These are phyloP conservation scores for Pyrrhoderma noxium DNA, from an alignment of 1,284 basidiomycete species.

Conservation along the genomic window DNA sequence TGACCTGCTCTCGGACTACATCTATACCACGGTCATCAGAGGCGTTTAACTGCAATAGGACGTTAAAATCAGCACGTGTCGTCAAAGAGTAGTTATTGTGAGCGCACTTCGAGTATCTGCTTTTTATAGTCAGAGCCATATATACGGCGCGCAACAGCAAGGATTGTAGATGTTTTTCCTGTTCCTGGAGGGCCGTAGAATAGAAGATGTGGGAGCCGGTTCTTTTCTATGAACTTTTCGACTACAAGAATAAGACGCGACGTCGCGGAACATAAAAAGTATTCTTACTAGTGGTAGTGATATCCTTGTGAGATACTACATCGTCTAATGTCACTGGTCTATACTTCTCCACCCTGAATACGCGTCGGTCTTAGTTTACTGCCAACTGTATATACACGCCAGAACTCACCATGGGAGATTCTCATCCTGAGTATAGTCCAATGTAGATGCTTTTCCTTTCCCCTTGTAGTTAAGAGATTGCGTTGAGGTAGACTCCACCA, in stretches of 20 bases:
- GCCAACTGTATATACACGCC: not conserved
- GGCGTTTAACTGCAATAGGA: slow-evolving; percentile 69
- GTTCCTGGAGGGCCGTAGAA: slow-evolving; percentile 99
- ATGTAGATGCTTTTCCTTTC: slow-evolving; percentile 56
- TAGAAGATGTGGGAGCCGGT: slow-evolving; percentile 88
- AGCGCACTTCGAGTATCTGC: slow-evolving; percentile 86
- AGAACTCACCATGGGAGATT: slow-evolving; percentile 62
- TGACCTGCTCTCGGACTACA: slow-evolving; percentile 97
- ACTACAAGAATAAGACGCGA: slow-evolving; percentile 45
- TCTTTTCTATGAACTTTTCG: slow-evolving; percentile 94
- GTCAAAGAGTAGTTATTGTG: not conserved
- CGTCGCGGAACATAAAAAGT: not conserved
- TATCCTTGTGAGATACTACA: slow-evolving; percentile 92
- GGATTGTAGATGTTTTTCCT: slow-evolving; percentile 95
- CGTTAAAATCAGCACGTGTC: slow-evolving; percentile 1
- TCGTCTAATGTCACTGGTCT: slow-evolving; percentile 82
- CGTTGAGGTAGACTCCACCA: slow-evolving; percentile 44
- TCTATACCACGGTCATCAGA: slow-evolving; percentile 98
- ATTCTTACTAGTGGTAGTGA: slow-evolving; percentile 79
- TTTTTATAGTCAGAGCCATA: slow-evolving; percentile 81
- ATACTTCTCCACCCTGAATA: slow-evolving; percentile 89
- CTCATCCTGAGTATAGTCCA: slow-evolving; percentile 42
- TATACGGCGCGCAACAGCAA: slow-evolving; percentile 93
- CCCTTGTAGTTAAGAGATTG: slow-evolving; percentile 39
- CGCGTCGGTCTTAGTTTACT: not conserved